A percentile compares a stretch with the other conserved stretches of the same genome.
phyloP scores from a whole-genome alignment of 306 rosid species.

The Pterocarpus macrocarpus region DNA sequence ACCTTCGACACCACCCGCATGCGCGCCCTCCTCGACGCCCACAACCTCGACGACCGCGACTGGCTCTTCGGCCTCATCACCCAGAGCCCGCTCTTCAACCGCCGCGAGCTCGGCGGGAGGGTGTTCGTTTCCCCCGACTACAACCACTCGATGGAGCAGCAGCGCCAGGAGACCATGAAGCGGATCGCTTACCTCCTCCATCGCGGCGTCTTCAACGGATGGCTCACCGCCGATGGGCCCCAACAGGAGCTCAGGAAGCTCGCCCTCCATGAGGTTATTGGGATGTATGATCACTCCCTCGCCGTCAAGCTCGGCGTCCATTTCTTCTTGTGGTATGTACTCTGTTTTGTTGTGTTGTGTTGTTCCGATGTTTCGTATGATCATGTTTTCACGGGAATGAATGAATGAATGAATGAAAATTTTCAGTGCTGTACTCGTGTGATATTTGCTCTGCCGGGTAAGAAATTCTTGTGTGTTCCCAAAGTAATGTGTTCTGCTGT shows the following conservation, averaged over 20 bases:
- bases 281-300: conserved; percentile 82
- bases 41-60: conserved; percentile 78
- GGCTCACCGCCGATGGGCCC: conserved; percentile 70
- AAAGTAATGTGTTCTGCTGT: no score
- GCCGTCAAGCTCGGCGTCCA: conserved; percentile 87
- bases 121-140: conserved; percentile 77
- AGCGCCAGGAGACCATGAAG: conserved; percentile 80
- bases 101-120: conserved; percentile 54
- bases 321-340: conserved; percentile 70
- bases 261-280: conserved; percentile 68
- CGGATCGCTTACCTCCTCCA: conserved; percentile 71
- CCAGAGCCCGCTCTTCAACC: conserved; percentile 80
- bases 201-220: conserved; percentile 70
- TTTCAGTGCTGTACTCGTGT: no score
- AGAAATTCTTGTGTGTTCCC: no score
- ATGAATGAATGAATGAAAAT: no score
- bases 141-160: conserved; percentile 89
- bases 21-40: conserved; percentile 75
- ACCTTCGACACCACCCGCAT: conserved; percentile 62
- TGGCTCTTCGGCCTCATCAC: conserved; percentile 70
- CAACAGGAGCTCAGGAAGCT: conserved; percentile 67
- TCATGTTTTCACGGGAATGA: no score
- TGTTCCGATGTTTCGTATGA: no score
- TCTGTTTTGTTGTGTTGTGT: neutral
- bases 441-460: no score